Evolutionary conservation across 2,329 filamentous ascomycete genomes (phyloP), one percentile per base, ranked within the genome.

Genomic region (Fusarium globosum): DNA sequence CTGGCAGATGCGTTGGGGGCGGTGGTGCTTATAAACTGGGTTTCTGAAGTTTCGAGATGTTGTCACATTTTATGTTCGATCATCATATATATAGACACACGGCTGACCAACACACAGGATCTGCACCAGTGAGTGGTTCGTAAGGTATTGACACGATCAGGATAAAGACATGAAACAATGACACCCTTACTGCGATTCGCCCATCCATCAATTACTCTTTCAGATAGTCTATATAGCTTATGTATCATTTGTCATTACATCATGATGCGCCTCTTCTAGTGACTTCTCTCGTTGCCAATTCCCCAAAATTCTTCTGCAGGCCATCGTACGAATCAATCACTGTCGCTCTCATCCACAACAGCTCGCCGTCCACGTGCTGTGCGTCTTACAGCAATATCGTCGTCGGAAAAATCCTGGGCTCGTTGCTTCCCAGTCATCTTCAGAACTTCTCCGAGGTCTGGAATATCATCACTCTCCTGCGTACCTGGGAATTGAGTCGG

Each of bases 11-110:
- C 66, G 81, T 79, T 78, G 81, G 77, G 79, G 79, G 83, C 75
- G 76, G 83, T 85, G 76, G 81, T 85, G 83, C 83, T 85, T 85
- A 82, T 83, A 85, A 80, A 76, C 72, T 79, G 82, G 83, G 83
- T 85, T 84, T 85, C 83, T 85, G 83, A 85, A 72, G 75, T 76
- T 77, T 78, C 72, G 79, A 82, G 78, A 79, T 79, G 55, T 65
- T 68, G 20, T 58, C 58, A 36, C 16, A 30, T 65, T 65, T 58
- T 52, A 35, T 68, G 42, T 59, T 41, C 42, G 51, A 28, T 33
- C 12, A 39, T 59, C 11, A 23, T 49, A 16, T 49, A 16, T 28
- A 62, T 45, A 38, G 38, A 45, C 45, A 33, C 57, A 26, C 48
- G n/a, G 61, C 76, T 78, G 71, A 78, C 69, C 60, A 62, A 49